These are phyloP conservation scores for Tetrahymena malaccensis DNA, from an alignment of 73 alveolate genomes.

Conservation along the genomic window DNA sequence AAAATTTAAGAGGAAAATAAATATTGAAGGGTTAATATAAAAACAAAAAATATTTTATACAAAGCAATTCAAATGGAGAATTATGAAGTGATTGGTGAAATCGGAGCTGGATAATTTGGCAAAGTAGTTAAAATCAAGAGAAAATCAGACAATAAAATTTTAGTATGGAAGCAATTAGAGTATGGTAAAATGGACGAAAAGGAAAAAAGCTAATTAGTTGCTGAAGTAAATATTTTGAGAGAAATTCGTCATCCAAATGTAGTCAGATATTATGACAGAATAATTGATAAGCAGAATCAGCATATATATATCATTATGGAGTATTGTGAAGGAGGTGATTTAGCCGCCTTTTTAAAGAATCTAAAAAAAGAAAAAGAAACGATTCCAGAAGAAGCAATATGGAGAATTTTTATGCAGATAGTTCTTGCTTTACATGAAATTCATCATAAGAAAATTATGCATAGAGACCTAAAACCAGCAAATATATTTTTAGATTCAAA, in stretches of 20 bases:
- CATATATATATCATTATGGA: conserved; percentile 89
- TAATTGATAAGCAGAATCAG: conserved; percentile 76
- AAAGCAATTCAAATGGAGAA: conserved; percentile 65
- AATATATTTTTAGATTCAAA: conserved; percentile 77
- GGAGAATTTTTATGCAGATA: conserved; percentile 85
- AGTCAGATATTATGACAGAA: conserved; percentile 84
- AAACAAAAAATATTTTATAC: background rate
- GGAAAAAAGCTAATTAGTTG: conserved; percentile 78
- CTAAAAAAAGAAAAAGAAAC: conserved; percentile 58
- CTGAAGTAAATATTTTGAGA: conserved; percentile 86
- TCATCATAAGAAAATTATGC: conserved; percentile 75
- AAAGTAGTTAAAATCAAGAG: conserved; percentile 73
- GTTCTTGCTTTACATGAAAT: conserved; percentile 79
- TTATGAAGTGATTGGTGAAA: conserved; percentile 69
- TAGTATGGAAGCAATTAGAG: conserved; percentile 87
- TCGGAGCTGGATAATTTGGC: conserved; percentile 93
- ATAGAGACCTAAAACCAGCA: conserved; percentile 89
- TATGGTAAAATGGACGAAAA: conserved; percentile 83
- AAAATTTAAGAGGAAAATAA: background rate
- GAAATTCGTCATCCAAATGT: conserved; percentile 73
- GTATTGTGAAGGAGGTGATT: conserved; percentile 94
- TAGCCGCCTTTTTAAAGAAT: conserved; percentile 67
- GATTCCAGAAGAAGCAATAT: conserved; percentile 79
- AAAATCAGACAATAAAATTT: conserved; percentile 61
- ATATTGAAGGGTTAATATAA: background rate